These are phyloP conservation scores for Eucalyptus lansdowneana DNA, from an alignment of 345 rosid genomes.

Conservation along the genomic window DNA sequence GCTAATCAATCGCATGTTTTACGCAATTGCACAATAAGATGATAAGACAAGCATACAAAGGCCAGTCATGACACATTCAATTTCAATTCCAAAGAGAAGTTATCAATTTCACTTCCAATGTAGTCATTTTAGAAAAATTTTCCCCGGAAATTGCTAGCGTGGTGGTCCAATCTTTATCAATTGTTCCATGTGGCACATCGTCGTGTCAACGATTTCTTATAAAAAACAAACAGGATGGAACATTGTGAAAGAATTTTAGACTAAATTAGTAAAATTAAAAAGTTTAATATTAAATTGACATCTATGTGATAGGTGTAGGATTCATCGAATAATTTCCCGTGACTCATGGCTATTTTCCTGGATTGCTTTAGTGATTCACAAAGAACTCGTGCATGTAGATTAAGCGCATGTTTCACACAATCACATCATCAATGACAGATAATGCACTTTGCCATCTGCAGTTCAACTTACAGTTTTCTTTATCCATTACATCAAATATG, in stretches of 20 bases:
- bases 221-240: background rate
- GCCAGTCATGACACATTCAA: background rate
- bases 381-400: background rate
- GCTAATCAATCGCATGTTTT: background rate
- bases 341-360: background rate
- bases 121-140: background rate
- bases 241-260: background rate
- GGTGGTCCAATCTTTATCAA: background rate
- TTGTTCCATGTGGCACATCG: background rate
- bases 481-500: background rate
- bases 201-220: background rate
- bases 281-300: background rate
- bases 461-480: background rate
- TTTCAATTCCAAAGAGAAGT: background rate
- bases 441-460: background rate
- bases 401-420: background rate
- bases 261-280: background rate
- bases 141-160: accelerated
- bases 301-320: accelerated
- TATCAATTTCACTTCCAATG: background rate
- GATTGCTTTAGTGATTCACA: background rate
- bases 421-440: background rate
- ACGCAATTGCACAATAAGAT: background rate
- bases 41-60: background rate
- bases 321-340: background rate